These are phyloP conservation scores for Babjeviella inositovora DNA, from an alignment of 805 yeast species.

Conservation along the genomic window DNA sequence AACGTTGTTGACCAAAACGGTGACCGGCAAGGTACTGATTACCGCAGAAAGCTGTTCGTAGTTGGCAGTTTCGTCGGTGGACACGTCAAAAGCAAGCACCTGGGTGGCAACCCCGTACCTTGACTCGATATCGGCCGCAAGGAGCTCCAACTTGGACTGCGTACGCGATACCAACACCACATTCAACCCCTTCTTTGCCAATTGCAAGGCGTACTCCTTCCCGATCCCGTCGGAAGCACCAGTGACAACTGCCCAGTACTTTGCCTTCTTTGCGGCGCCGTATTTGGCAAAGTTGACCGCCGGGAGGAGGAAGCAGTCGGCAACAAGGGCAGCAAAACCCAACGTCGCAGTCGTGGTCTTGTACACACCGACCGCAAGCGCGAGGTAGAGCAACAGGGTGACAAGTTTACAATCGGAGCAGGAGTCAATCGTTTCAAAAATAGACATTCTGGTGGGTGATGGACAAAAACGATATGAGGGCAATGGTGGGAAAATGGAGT, in stretches of 20 bases:
- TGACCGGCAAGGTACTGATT: constrained; percentile 37
- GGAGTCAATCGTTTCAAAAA: neutral
- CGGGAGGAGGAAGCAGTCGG: constrained; percentile 51
- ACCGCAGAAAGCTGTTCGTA: constrained; percentile 33
- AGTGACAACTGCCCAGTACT: constrained; percentile 88
- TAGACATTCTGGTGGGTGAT: neutral
- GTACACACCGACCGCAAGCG: constrained; percentile 44
- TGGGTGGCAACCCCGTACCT: constrained; percentile 49
- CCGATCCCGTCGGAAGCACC: constrained; percentile 98
- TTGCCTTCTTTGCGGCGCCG: constrained; percentile 43
- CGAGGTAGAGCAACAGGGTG: constrained; percentile 13
- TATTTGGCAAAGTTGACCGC: constrained; percentile 43
- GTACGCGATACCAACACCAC: constrained; percentile 78
- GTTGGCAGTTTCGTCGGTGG: constrained; percentile 41
- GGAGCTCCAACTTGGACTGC: constrained; percentile 48
- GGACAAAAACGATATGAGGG: too few species aligned
- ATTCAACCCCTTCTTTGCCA: constrained; percentile 77
- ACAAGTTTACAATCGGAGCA: constrained; percentile 1
- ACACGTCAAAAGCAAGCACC: constrained; percentile 64
- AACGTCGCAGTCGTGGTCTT: constrained; percentile 36
- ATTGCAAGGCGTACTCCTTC: constrained; percentile 74
- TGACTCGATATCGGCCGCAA: constrained; percentile 45
- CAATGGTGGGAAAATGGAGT: too few species aligned
- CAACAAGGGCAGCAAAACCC: constrained; percentile 33
- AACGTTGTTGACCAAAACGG: constrained; percentile 79